Conservation (phyloP, 2,329 filamentous ascomycete genomes). For the Nothopassalora personata region DNA sequence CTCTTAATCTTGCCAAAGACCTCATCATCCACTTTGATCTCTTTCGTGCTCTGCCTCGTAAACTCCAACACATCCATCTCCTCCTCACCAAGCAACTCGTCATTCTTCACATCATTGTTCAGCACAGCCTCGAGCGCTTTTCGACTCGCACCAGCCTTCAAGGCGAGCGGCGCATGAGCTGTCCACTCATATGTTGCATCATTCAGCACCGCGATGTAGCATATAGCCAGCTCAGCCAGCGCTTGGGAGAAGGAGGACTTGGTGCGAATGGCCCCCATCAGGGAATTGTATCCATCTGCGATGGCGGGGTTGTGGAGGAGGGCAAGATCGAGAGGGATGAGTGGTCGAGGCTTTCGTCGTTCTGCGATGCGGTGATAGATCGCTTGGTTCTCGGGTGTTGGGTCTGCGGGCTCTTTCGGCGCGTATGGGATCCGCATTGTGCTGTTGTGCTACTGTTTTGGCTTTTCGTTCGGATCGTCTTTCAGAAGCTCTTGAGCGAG, state of each 20-base stretch:
- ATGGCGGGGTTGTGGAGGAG: conserved; percentile 69
- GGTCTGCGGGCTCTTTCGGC: conserved; percentile 48
- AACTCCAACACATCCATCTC: conserved; percentile 32
- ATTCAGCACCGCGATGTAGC: conserved; percentile 35
- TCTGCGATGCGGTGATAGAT: conserved; percentile 61
- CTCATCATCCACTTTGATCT: conserved; percentile 28
- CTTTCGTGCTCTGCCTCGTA: conserved; percentile 32
- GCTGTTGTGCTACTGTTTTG: neutral
- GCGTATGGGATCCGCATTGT: conserved; percentile 65
- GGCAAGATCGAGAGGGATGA: conserved; percentile 70
- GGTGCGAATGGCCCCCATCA: conserved; percentile 50
- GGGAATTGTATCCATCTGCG: conserved; percentile 69
- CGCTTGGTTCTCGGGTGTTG: conserved; percentile 41
- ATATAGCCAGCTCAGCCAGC: conserved; percentile 33
- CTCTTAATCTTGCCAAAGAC: conserved; percentile 29
- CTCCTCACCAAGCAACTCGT: conserved; percentile 23
- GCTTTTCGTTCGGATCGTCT: neutral
- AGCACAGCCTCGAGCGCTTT: conserved; percentile 26
- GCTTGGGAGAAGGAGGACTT: conserved; percentile 29
- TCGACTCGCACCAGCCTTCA: conserved; percentile 28
- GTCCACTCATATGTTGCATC: conserved; percentile 35
- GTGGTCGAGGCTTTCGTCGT: conserved; percentile 62
- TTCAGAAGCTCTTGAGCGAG: neutral
- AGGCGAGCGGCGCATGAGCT: conserved; percentile 29
- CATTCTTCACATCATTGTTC: conserved; percentile 18